Evolutionary conservation across 169 alveolate species (phyloP), one percentile per base, ranked within the genome.

Genomic region (Eimeria praecox): DNA sequence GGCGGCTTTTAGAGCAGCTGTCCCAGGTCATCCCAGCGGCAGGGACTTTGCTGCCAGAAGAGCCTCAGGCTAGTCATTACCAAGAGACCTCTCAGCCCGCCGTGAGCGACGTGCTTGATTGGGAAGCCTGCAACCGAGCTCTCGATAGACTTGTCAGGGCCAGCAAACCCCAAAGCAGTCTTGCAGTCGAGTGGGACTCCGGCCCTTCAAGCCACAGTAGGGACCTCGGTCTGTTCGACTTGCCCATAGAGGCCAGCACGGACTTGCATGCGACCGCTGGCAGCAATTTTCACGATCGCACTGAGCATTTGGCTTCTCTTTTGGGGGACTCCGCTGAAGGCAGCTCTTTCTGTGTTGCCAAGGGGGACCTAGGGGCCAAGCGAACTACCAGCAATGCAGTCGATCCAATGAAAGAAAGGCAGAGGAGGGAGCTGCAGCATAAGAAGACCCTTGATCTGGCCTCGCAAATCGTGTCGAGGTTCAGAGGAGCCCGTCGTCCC

Each of bases 341-440:
- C 87, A 38, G 64, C 42, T 33, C 66, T 27, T 27, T 54, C 46
- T 30, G 30, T 54, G 54, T 54, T 35, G 90, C 71, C 71, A 82
- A 82, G 52, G 90, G 75, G 44, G 90, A 49, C 46, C 49, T 33
- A 44, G 90, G 75, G 49, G 30, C 69, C 35, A 49, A 49, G 66
- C 90, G 90, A 12, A 82, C 49, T 49, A 54, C 14, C 20, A 82
- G 90, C 90, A 46, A 33, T 59, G 90, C 90, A 20, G 90, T 52
- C 20, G 95, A 90, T 18, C 95, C 95, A 16, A 54, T 73, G 95
- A 71, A 75, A 42, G 95, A 90, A 35, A 69, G 95, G n/a, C 78
- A 73, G 64, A 78, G 95, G 64, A 42, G 90, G 56, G 77, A 64
- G 35, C 59, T 78, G 66, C 88, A 56, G 64, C 77, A 90, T 9